phyloP scores from a whole-genome alignment of 345 rosid species.

The Gossypium bickii region DNA sequence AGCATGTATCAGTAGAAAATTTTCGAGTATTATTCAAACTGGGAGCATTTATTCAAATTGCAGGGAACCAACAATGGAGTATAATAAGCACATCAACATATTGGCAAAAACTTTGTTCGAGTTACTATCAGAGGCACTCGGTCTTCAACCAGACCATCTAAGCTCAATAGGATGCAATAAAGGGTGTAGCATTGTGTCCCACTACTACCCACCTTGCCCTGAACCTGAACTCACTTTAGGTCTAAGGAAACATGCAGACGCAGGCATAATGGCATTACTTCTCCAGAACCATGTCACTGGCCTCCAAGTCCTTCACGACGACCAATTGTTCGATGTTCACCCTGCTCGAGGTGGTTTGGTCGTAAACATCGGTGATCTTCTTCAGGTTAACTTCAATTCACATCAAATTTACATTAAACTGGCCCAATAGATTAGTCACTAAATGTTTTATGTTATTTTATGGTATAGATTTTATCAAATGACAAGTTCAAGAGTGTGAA shows the following conservation, averaged over 20 bases:
- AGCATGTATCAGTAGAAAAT: not conserved
- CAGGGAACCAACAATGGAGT: conserved; percentile 7
- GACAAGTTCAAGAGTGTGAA: conserved; percentile 21
- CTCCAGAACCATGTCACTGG: not conserved
- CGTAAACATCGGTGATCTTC: conserved; percentile 14
- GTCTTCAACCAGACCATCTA: conserved; percentile 7
- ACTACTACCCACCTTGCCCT: conserved; percentile 37
- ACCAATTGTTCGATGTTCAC: conserved; percentile 17
- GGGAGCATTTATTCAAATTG: not conserved
- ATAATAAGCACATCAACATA: not conserved
- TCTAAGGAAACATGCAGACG: conserved; percentile 22
- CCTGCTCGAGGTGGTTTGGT: not conserved
- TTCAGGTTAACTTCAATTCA: conserved; percentile 9
- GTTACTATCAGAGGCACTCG: not conserved
- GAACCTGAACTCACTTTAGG: conserved; percentile 32
- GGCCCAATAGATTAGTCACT: not conserved
- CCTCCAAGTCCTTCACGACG: conserved; percentile 10
- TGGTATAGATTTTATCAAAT: conserved; percentile 21
- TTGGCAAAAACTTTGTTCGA: not conserved
- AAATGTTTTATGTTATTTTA: not conserved
- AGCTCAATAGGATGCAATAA: conserved; percentile 23
- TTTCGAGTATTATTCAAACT: not conserved
- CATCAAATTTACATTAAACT: not conserved
- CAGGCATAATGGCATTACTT: not conserved
- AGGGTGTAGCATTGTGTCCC: conserved; percentile 7